Evolutionary conservation across 2,329 filamentous ascomycete species (phyloP).

Genomic region (Aspergillus ibericus): DNA sequence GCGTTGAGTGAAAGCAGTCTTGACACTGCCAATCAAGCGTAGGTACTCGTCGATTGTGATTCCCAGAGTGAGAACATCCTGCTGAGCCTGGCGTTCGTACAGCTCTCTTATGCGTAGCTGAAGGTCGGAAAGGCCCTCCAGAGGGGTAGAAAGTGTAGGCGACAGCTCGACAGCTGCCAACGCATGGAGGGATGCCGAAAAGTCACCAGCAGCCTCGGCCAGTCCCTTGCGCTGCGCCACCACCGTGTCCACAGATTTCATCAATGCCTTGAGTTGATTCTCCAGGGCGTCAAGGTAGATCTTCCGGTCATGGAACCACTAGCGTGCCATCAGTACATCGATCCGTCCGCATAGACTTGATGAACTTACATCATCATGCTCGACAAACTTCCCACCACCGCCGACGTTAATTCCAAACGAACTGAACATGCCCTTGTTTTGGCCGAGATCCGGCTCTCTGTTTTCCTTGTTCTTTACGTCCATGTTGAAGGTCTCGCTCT

Average conservation of each 20-base stretch:
- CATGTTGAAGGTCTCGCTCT: constrained; percentile 93
- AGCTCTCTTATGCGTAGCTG: constrained; percentile 92
- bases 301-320: constrained; percentile 98
- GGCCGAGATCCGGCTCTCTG: constrained; percentile 77
- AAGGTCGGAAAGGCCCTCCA: constrained; percentile 88
- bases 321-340: constrained; percentile 22
- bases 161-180: constrained; percentile 91
- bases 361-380: constrained; percentile 83
- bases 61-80: constrained; percentile 91
- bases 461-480: constrained; percentile 98
- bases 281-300: constrained; percentile 94
- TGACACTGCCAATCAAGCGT: constrained; percentile 89
- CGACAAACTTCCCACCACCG: constrained; percentile 81
- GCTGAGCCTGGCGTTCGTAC: constrained; percentile 94
- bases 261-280: constrained; percentile 80
- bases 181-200: constrained; percentile 88
- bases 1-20: constrained; percentile 85
- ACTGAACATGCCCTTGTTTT: constrained; percentile 92
- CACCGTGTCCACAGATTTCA: constrained; percentile 93
- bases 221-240: constrained; percentile 89
- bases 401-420: constrained; percentile 78
- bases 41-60: constrained; percentile 99
- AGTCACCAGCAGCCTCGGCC: constrained; percentile 89
- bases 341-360: background rate
- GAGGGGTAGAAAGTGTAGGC: constrained; percentile 78